Percentiles rank a stretch among this genome's conserved stretches.
Conservation (phyloP, 192 early-diverging fungal species). For the Podila verticillata region DNA sequence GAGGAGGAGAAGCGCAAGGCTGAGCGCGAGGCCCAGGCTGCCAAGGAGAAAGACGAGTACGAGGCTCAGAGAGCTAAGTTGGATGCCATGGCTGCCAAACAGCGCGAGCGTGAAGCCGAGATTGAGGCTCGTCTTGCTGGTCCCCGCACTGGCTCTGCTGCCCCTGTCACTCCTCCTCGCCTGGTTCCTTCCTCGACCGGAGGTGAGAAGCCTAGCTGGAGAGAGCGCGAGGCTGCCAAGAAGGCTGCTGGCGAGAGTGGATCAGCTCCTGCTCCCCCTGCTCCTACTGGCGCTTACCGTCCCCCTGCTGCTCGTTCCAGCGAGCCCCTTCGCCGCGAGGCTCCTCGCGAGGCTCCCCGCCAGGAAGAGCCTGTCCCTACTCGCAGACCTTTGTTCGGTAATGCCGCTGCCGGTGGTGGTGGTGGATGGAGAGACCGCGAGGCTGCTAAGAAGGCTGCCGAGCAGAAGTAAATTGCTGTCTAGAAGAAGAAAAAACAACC, state of each 20-base stretch:
- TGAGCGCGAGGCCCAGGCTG: slow-evolving; percentile 55
- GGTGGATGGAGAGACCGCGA: slow-evolving; percentile 48
- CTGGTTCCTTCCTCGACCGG: slow-evolving; percentile 34
- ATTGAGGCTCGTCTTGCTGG: slow-evolving; percentile 54
- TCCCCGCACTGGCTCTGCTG: slow-evolving; percentile 34
- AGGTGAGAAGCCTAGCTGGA: slow-evolving; percentile 46
- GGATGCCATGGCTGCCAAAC: slow-evolving; percentile 60
- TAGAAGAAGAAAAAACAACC: too few species aligned
- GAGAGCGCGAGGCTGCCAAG: slow-evolving; percentile 40
- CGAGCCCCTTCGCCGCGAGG: slow-evolving; percentile 21
- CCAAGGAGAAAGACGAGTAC: slow-evolving; percentile 53
- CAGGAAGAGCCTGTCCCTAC: slow-evolving; percentile 19
- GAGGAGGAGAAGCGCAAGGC: slow-evolving; percentile 61
- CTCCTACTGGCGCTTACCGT: slow-evolving; percentile 26
- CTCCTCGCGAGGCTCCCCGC: slow-evolving; percentile 3
- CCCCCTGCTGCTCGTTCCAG: slow-evolving; percentile 32
- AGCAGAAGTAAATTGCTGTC: slow-evolving; percentile 10
- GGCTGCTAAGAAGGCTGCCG: slow-evolving; percentile 28
- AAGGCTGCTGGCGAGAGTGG: slow-evolving; percentile 22
- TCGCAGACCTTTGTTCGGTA: slow-evolving; percentile 27
- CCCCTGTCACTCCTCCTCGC: slow-evolving; percentile 33
- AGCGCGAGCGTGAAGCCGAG: slow-evolving; percentile 58
- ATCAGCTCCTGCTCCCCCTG: slow-evolving; percentile 3
- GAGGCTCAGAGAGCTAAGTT: slow-evolving; percentile 48
- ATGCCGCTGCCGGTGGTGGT: slow-evolving; percentile 7